phyloP scores from a whole-genome alignment of 139 green algal genomes.

The Closterium sp. region DNA sequence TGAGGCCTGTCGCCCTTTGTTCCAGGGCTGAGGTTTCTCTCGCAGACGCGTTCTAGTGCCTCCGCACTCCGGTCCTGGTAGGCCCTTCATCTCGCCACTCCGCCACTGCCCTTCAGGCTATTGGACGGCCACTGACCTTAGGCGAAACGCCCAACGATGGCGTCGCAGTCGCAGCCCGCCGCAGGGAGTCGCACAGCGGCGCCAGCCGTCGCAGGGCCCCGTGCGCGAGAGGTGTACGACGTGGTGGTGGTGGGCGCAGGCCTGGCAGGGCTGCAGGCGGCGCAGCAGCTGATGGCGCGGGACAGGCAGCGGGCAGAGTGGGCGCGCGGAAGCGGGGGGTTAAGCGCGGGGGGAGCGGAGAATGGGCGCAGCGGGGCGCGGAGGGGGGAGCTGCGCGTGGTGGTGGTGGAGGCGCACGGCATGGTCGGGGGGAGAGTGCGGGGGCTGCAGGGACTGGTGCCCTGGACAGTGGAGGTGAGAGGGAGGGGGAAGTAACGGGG shows the following conservation, averaged over 20 bases:
- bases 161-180: neutral
- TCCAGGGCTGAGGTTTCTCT: neutral
- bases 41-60: neutral
- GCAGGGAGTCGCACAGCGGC: neutral
- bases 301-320: neutral
- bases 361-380: neutral
- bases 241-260: slow-evolving; percentile 45
- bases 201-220: neutral
- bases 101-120: neutral
- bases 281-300: neutral
- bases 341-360: neutral
- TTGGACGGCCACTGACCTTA: neutral
- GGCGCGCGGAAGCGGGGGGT: neutral
- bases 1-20: neutral
- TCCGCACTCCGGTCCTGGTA: neutral
- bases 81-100: too few relatives aligned
- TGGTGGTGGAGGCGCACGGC: slow-evolving; percentile 45
- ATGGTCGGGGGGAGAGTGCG: slow-evolving; percentile 32
- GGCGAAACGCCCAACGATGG: neutral
- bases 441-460: slow-evolving; percentile 55
- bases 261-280: slow-evolving; percentile 47
- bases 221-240: slow-evolving; percentile 9
- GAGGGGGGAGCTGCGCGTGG: neutral
- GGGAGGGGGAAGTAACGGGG: too few relatives aligned
- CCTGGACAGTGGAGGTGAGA: slow-evolving; percentile 72